Conservation (phyloP, 2,329 filamentous ascomycete species). For the Aschersonia sp. region DNA sequence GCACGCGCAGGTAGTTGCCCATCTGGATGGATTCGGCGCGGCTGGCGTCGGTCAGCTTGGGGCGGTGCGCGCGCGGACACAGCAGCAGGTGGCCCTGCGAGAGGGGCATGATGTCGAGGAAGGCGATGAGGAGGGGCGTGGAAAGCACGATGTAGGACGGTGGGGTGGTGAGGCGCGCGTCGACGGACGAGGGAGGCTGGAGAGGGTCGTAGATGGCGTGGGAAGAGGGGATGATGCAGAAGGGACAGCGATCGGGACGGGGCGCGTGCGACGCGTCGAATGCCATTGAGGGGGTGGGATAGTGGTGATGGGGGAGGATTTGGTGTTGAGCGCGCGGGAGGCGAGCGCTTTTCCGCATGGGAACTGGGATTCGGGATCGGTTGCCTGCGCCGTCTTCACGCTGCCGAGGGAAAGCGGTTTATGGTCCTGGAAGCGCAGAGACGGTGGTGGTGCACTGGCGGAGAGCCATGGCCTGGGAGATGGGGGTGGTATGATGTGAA, state of each 20-base stretch:
- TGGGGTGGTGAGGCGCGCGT: conserved; percentile 22
- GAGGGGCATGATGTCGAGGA: conserved; percentile 87
- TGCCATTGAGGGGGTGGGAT: not conserved
- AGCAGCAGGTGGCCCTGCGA: conserved; percentile 72
- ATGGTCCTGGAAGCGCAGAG: too few species aligned
- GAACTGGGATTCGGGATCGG: too few species aligned
- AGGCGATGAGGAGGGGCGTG: conserved; percentile 65
- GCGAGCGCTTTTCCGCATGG: not conserved
- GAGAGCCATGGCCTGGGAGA: too few species aligned
- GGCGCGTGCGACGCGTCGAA: conserved; percentile 21
- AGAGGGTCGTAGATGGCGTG: conserved; percentile 33
- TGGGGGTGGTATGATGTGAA: too few species aligned
- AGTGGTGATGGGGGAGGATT: not conserved
- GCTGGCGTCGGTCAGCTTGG: conserved; percentile 61
- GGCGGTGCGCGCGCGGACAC: conserved; percentile 61
- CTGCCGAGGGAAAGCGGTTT: too few species aligned
- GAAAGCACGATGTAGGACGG: conserved; percentile 58
- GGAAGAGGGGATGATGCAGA: conserved; percentile 41
- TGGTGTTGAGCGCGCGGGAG: not conserved
- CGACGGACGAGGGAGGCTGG: conserved; percentile 23
- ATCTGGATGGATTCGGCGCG: conserved; percentile 51
- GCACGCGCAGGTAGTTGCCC: conserved; percentile 51
- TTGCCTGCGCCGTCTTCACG: too few species aligned
- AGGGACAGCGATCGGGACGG: conserved; percentile 34
- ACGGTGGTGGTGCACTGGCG: too few species aligned